Evolutionary conservation across 2,329 filamentous ascomycete species (phyloP).

Genomic region (Cryphonectria carpinicola): DNA sequence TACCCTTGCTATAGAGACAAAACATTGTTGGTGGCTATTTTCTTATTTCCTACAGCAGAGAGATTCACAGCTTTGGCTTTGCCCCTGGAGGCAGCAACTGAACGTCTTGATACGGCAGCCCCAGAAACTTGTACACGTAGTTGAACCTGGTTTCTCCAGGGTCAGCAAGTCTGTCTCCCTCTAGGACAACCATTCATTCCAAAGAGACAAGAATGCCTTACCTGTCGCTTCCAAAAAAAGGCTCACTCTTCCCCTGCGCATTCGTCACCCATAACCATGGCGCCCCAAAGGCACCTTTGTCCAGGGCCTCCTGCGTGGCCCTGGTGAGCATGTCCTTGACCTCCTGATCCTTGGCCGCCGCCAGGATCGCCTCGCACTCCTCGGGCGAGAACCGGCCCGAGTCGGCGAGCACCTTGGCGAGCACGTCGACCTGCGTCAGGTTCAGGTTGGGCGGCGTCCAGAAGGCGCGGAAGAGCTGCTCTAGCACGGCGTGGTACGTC

Average conservation of each 20-base stretch:
- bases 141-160: conserved; percentile 54
- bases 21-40: not conserved
- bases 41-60: too few species aligned
- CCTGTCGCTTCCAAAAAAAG: conserved; percentile 80
- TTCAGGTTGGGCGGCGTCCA: conserved; percentile 65
- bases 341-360: conserved; percentile 52
- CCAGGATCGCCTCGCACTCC: conserved; percentile 61
- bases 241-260: conserved; percentile 59
- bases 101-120: conserved; percentile 61
- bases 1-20: conserved; percentile 22
- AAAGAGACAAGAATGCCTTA: conserved; percentile 35
- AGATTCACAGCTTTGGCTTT: conserved; percentile 41
- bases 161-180: not conserved
- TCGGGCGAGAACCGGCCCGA: conserved; percentile 50
- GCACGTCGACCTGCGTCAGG: conserved; percentile 60
- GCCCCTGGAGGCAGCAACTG: conserved; percentile 43
- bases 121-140: conserved; percentile 70
- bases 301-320: conserved; percentile 64
- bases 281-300: conserved; percentile 72
- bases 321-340: conserved; percentile 49
- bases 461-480: conserved; percentile 61
- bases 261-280: conserved; percentile 76
- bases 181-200: too few species aligned
- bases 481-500: conserved; percentile 57
- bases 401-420: conserved; percentile 45